These are phyloP conservation scores for Plantago ovata DNA, from an alignment of 257 asterid species.

Conservation along the genomic window DNA sequence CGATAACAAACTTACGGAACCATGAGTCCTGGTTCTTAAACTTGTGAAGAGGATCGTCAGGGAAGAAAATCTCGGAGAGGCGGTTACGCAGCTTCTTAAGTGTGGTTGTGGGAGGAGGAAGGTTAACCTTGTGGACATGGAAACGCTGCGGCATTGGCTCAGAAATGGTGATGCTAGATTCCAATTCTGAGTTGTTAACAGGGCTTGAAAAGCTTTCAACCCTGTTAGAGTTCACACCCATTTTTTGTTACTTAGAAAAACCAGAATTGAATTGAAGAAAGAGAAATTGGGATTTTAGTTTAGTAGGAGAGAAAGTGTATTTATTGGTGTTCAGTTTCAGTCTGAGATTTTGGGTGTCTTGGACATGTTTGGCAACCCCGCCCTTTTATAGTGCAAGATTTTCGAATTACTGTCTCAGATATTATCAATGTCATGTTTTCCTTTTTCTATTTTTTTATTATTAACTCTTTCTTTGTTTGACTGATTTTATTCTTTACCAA, in stretches of 20 bases:
- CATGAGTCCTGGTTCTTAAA: conserved; percentile 61
- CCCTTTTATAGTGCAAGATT: too few relatives aligned
- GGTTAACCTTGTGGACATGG: conserved; percentile 57
- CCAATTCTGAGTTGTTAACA: neutral
- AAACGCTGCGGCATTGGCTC: conserved; percentile 20
- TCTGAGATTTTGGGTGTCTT: too few relatives aligned
- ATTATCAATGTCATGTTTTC: too few relatives aligned
- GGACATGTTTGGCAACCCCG: too few relatives aligned
- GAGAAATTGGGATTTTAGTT: too few relatives aligned
- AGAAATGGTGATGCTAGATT: neutral
- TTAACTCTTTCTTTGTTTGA: too few relatives aligned
- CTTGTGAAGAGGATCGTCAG: conserved; percentile 76
- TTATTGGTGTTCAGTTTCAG: too few relatives aligned
- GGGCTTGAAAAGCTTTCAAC: conserved; percentile 6
- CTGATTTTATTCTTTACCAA: too few relatives aligned
- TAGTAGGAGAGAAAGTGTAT: too few relatives aligned
- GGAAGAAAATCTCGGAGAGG: conserved; percentile 78
- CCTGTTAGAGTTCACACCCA: conserved; percentile 6
- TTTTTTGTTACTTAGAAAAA: neutral
- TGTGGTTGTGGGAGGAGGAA: conserved; percentile 67
- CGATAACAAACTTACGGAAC: conserved; percentile 45
- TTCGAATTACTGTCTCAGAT: too few relatives aligned
- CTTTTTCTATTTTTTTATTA: too few relatives aligned
- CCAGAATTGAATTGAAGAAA: too few relatives aligned
- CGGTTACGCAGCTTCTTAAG: conserved; percentile 58